phyloP scores from a whole-genome alignment of 1,284 basidiomycete species.

The Ustilago vetiveriae region DNA sequence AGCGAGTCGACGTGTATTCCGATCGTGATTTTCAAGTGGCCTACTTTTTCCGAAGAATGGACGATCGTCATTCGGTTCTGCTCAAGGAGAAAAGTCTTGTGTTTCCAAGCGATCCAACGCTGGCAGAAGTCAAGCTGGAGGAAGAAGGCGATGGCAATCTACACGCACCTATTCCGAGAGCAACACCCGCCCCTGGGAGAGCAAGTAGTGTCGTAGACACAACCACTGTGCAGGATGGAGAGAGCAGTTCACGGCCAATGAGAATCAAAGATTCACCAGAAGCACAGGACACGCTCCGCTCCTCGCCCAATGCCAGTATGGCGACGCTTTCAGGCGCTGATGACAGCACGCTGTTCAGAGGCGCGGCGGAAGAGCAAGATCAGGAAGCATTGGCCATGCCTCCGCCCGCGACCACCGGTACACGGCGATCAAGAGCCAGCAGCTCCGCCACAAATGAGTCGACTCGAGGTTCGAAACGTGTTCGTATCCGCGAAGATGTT shows the following conservation, averaged over 20 bases:
- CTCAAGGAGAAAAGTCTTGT: slow-evolving; percentile 53
- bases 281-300: slow-evolving; percentile 2
- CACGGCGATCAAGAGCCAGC: slow-evolving; percentile 13
- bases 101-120: slow-evolving; percentile 33
- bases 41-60: slow-evolving; percentile 67
- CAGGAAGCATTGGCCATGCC: slow-evolving; percentile 25
- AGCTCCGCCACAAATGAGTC: not conserved
- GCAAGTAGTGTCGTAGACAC: not conserved
- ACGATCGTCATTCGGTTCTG: slow-evolving; percentile 67
- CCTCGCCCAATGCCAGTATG: slow-evolving; percentile 16
- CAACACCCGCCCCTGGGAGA: slow-evolving; percentile 9
- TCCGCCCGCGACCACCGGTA: slow-evolving; percentile 22
- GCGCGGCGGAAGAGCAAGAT: slow-evolving; percentile 1
- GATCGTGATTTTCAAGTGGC: slow-evolving; percentile 65
- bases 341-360: slow-evolving; percentile 20
- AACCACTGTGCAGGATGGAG: slow-evolving; percentile 4
- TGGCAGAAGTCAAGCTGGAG: slow-evolving; percentile 43
- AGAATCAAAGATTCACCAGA: slow-evolving; percentile 44
- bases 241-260: slow-evolving; percentile 16
- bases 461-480: slow-evolving; percentile 31
- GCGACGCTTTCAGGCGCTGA: slow-evolving; percentile 20
- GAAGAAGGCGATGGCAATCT: slow-evolving; percentile 49
- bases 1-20: slow-evolving; percentile 66
- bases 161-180: slow-evolving; percentile 46
- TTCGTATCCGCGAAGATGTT: slow-evolving; percentile 23